Base-by-base conservation (phyloP, 2,329 filamentous ascomycete genomes). In the Aphanocladium album region DNA sequence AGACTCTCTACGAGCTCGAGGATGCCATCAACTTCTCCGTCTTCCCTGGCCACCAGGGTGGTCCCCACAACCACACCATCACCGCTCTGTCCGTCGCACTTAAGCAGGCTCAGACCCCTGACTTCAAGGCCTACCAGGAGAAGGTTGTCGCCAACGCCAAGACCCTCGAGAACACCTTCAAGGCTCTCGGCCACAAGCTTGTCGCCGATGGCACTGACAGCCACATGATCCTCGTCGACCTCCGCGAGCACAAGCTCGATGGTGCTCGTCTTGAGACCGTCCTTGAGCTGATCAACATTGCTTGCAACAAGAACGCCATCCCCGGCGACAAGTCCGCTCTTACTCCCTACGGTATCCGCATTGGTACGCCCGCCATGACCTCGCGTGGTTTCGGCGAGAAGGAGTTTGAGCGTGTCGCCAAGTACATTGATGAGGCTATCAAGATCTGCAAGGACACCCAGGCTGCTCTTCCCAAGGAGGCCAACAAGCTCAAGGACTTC, bases 401-500 rank as follows among this genome's bases (percentile, higher is more conserved):
- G 64, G 93, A 97, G 79, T 99, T 99, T 77, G 89, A 91, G 80
- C 87, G 89, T 68, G 93, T 99, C 65, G 93, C 89, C 66, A 76
- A 80, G 67, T 98, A 96, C 83, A 96, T 98, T 69, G 91, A 96
- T 76, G 83, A 88, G 72, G 84, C 87, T 76, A 90, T 98, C 83
- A 90, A 90, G 81, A 84, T 98, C 72, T 90, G 89, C 84, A 91
- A 92, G 84, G 87, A 93, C 72, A 83, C 96, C 69, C 95, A 98
- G 82, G 82, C 74, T 62, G 80, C 83, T 65, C 85, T 98, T 25
- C 93, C 95, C 76, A 97, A 97, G 87, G 90, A 95, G 78, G 91
- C 91, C 72, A 99, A 98, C 87, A 97, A 96, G 87, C 90, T 96
- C 77, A 98, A 98, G 88, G 95, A 99, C 83, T 98, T 99, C 89